phyloP scores from a whole-genome alignment of 2,329 filamentous ascomycete species.

The Xylariaceae sp. region DNA sequence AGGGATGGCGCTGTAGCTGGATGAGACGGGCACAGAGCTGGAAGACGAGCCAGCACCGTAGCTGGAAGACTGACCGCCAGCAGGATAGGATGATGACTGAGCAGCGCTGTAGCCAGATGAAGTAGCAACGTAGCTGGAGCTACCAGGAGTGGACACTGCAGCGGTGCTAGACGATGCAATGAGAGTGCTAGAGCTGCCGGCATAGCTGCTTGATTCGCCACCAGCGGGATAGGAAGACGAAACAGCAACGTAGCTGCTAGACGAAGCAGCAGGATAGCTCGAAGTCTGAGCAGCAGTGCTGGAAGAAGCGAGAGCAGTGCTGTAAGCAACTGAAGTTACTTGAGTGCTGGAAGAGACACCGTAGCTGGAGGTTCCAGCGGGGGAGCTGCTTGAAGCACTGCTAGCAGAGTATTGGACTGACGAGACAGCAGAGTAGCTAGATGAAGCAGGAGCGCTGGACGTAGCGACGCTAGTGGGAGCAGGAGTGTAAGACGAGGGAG shows the following conservation, averaged over 20 bases:
- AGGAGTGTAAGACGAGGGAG: constrained; percentile 19
- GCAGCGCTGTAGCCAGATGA: background rate
- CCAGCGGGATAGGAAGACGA: constrained; percentile 3
- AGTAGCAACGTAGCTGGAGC: background rate
- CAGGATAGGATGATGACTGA: background rate
- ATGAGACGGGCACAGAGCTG: too few relatives aligned
- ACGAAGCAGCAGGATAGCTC: too few relatives aligned
- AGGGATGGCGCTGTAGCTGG: too few relatives aligned
- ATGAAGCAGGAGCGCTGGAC: constrained; percentile 15
- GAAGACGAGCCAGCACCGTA: too few relatives aligned
- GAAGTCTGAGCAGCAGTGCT: background rate
- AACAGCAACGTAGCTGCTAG: too few relatives aligned
- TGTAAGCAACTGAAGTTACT: background rate
- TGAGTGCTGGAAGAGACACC: background rate
- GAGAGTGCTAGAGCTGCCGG: background rate
- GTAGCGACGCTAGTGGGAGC: constrained; percentile 8
- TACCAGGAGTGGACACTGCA: background rate
- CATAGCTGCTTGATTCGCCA: background rate
- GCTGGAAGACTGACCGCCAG: background rate
- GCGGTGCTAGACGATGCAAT: background rate
- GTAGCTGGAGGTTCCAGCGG: background rate
- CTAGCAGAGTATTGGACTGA: background rate
- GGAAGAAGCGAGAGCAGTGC: too few relatives aligned
- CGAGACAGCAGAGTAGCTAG: constrained; percentile 11
- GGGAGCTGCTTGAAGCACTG: background rate